These are phyloP conservation scores for Starmerella cellae DNA, from an alignment of 805 yeast genomes.

Conservation along the genomic window DNA sequence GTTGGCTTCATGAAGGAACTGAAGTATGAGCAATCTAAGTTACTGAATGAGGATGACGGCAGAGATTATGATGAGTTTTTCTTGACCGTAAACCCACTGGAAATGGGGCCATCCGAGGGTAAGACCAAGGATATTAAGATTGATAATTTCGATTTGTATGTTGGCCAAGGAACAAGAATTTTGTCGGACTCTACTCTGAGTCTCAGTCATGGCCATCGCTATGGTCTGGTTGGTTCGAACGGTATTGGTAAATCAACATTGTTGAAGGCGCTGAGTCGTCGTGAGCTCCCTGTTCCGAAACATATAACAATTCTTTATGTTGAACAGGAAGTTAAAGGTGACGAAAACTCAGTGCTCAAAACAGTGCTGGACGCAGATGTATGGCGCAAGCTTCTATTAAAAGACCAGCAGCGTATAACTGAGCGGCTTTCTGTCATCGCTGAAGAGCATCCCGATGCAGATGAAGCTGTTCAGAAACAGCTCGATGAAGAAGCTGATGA, in stretches of 20 bases:
- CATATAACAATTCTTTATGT: conserved; percentile 93
- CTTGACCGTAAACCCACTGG: conserved; percentile 89
- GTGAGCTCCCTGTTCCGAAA: conserved; percentile 88
- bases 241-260: conserved; percentile 99
- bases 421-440: conserved; percentile 69
- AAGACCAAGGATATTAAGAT: conserved; percentile 93
- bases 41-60: conserved; percentile 47
- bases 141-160: conserved; percentile 85
- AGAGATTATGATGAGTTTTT: conserved; percentile 90
- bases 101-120: conserved; percentile 50
- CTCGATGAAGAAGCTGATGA: conserved; percentile 85
- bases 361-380: conserved; percentile 98
- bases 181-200: conserved; percentile 77
- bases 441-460: conserved; percentile 42
- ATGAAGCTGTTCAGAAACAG: conserved; percentile 41
- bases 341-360: conserved; percentile 79
- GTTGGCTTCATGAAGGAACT: conserved; percentile 25
- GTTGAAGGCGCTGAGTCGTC: conserved; percentile 76
- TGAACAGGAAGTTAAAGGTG: conserved; percentile 94
- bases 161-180: conserved; percentile 90
- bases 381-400: conserved; percentile 82
- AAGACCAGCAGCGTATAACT: conserved; percentile 49
- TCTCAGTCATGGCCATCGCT: conserved; percentile 81
- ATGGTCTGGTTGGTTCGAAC: conserved; percentile 96
- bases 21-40: conserved; percentile 64